Evolutionary conservation across 2,329 filamentous ascomycete species (phyloP), one percentile per base, ranked within the genome.

Genomic region (Ascochyta pisi): DNA sequence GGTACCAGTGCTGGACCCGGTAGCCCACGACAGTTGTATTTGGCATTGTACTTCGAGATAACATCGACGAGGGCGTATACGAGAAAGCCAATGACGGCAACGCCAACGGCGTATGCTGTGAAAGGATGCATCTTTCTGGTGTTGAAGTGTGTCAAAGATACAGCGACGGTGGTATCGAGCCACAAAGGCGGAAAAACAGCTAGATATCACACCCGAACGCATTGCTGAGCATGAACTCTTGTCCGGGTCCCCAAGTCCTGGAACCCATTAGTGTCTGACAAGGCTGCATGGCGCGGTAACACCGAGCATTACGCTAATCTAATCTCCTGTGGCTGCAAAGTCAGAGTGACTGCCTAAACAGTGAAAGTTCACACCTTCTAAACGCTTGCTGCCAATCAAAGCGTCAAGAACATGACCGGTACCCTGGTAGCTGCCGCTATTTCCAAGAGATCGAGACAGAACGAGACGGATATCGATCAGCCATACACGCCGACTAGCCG

Each of bases 1-100:
- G 73, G 73, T n/a, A 74, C 50, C 40, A 78, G 63, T 9, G 68
- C 65, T 16, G 79, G 79, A 12, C 79, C 79, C 33, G 78, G 78
- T 24, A 77, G 57, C 16, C 73, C 73, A 43, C 65, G 68, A 41
- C 67, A 67, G 48, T 72, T 75, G 61, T 69, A 70, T 38, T 73
- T 73, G 42, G 66, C 67, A 58, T 71, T 76, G 69, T 76, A 74
- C 63, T 68, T 69, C 54, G 63, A 55, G 61, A 66, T 64, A 38
- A 73, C 71, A 48, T 74, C 71, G 46, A 74, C 46, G 46, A 79
- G 64, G 10, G 61, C 60, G 56, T 72, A 75, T 26, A 71, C 26
- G 24, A 71, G 69, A 56, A 78, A 77, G 55, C 73, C 73, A 37
- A 77, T 52, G 4, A 76, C 60, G 38, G 76, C 76, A 13, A 79